Evolutionary conservation across 768 basidiomycete species (phyloP).

Genomic region (Cyclocybe aegerita): DNA sequence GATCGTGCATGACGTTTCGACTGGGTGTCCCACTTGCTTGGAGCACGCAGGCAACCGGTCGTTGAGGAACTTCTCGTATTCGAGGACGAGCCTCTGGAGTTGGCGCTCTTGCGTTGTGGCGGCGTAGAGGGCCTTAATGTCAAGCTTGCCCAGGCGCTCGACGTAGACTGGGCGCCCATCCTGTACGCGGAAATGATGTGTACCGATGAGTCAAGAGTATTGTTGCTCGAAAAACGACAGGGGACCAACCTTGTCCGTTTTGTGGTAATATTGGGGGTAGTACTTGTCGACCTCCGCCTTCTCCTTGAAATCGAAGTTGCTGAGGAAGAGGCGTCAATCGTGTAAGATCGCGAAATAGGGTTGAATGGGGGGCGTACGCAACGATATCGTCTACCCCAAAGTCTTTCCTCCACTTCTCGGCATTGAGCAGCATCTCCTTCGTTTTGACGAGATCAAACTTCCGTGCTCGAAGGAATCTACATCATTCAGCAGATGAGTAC

Average conservation of each 20-base stretch:
- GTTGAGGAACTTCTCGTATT: constrained; percentile 88
- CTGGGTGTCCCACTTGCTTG: constrained; percentile 69
- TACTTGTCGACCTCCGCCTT: constrained; percentile 82
- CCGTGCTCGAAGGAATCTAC: constrained; percentile 87
- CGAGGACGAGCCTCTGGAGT: constrained; percentile 82
- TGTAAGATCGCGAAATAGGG: constrained; percentile 4
- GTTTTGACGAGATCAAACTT: constrained; percentile 85
- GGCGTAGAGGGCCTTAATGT: constrained; percentile 79
- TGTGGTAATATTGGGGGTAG: constrained; percentile 97
- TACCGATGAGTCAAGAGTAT: neutral
- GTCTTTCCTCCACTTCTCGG: constrained; percentile 89
- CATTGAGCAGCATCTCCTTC: constrained; percentile 79
- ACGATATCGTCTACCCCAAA: constrained; percentile 78
- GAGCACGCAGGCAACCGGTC: constrained; percentile 84
- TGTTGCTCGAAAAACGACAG: neutral
- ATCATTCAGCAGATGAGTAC: too few relatives aligned
- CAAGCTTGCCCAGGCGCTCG: constrained; percentile 87
- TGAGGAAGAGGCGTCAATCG: constrained; percentile 22
- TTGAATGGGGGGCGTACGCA: constrained; percentile 41
- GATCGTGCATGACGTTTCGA: constrained; percentile 98
- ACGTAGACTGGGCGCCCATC: constrained; percentile 96
- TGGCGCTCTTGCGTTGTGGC: constrained; percentile 86
- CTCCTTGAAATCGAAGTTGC: constrained; percentile 87
- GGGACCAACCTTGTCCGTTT: constrained; percentile 78
- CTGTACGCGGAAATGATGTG: constrained; percentile 34